phyloP scores from a whole-genome alignment of 2,329 filamentous ascomycete genomes.

The Phaeosphaeria sp. region DNA sequence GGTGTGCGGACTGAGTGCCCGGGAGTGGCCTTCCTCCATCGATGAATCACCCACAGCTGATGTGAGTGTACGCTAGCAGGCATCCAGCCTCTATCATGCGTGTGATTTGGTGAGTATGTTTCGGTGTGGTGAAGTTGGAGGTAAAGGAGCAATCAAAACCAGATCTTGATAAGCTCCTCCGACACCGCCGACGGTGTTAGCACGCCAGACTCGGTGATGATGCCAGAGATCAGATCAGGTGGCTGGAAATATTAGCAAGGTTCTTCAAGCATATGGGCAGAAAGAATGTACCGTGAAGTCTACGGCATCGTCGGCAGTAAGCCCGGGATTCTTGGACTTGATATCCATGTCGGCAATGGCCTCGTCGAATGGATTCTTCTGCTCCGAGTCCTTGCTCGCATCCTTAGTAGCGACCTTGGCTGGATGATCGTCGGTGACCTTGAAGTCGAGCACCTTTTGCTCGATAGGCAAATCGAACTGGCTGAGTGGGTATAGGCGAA shows the following conservation, averaged over 20 bases:
- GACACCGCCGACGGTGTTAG: conserved; percentile 73
- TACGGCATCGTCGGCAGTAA: conserved; percentile 59
- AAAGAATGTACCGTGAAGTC: conserved; percentile 69
- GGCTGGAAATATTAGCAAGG: conserved; percentile 54
- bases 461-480: conserved; percentile 82
- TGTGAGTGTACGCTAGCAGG: conserved; percentile 7
- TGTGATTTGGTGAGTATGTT: not conserved
- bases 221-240: conserved; percentile 71
- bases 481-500: conserved; percentile 80
- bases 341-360: conserved; percentile 38
- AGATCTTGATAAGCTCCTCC: conserved; percentile 72
- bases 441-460: conserved; percentile 79
- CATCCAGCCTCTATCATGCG: not conserved
- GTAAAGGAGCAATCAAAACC: conserved; percentile 45
- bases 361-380: conserved; percentile 55
- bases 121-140: conserved; percentile 7
- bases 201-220: conserved; percentile 78
- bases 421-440: conserved; percentile 55
- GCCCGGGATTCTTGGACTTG: conserved; percentile 29
- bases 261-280: too few species aligned
- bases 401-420: not conserved
- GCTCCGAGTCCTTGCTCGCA: conserved; percentile 12
- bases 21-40: conserved; percentile 8
- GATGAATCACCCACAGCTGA: conserved; percentile 14
- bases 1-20: conserved; percentile 11